Conservation (phyloP, 2,329 filamentous ascomycete genomes). For the Nothomitra cinnamomea region DNA sequence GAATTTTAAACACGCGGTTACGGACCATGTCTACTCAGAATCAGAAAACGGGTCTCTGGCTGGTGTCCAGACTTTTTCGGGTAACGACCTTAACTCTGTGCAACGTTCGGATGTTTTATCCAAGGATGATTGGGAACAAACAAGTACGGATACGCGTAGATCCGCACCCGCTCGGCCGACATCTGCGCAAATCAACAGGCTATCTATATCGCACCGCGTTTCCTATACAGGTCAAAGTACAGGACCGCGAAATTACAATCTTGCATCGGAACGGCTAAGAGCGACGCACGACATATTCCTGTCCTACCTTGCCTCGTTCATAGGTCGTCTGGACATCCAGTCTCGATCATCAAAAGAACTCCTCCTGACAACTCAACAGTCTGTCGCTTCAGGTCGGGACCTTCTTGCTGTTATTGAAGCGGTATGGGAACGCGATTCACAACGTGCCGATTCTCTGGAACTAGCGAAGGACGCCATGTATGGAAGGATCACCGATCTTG, state of each 20-base stretch:
- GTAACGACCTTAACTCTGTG: neutral
- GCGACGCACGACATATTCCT: conserved; percentile 74
- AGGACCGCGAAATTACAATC: conserved; percentile 44
- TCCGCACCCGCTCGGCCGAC: neutral
- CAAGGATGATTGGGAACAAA: conserved; percentile 3
- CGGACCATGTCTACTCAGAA: neutral
- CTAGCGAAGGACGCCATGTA: conserved; percentile 61
- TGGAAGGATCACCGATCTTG: conserved; percentile 60
- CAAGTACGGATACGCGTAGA: neutral
- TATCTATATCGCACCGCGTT: conserved; percentile 40
- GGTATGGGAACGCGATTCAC: conserved; percentile 60
- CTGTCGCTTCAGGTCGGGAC: conserved; percentile 63
- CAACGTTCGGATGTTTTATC: neutral
- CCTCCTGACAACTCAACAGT: conserved; percentile 64
- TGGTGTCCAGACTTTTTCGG: neutral
- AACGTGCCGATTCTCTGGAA: conserved; percentile 48
- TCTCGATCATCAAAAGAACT: conserved; percentile 80
- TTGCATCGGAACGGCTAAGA: conserved; percentile 71
- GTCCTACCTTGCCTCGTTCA: conserved; percentile 81
- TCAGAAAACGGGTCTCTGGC: neutral
- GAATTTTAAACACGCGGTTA: conserved; percentile 9
- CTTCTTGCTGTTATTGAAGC: conserved; percentile 67
- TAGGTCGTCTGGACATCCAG: conserved; percentile 75
- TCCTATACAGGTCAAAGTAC: conserved; percentile 53
- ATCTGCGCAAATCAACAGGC: conserved; percentile 1